These are phyloP conservation scores for Plasmopara viticola DNA, from an alignment of 352 stramenopile species.

Conservation along the genomic window DNA sequence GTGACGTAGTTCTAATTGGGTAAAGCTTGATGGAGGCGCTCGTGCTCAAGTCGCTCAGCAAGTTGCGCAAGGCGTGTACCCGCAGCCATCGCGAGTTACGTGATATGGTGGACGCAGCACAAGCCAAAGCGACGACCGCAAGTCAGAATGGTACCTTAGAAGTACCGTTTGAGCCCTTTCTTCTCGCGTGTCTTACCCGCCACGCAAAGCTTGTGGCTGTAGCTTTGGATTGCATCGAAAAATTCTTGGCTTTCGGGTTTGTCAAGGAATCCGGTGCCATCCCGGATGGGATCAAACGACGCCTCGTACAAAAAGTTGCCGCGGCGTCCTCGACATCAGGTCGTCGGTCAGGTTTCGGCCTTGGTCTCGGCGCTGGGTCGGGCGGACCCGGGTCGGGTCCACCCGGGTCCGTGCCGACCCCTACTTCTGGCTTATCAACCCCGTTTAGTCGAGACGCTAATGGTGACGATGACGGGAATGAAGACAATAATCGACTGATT, in stretches of 20 bases:
- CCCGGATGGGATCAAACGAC: slow-evolving; percentile 53
- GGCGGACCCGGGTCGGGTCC: neutral
- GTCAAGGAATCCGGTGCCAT: slow-evolving; percentile 57
- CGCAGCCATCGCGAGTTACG: slow-evolving; percentile 71
- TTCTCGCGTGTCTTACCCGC: slow-evolving; percentile 65
- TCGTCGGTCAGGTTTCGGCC: slow-evolving; percentile 15
- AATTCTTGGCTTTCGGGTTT: slow-evolving; percentile 87
- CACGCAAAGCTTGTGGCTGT: slow-evolving; percentile 72
- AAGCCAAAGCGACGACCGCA: slow-evolving; percentile 34
- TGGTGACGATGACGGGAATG: slow-evolving; percentile 15
- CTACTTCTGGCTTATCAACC: slow-evolving; percentile 10
- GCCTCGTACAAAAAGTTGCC: slow-evolving; percentile 51
- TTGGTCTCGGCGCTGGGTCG: slow-evolving; percentile 12
- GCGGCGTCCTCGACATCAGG: slow-evolving; percentile 13
- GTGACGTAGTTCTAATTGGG: slow-evolving; percentile 4
- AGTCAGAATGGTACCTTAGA: slow-evolving; percentile 28
- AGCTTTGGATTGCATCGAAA: slow-evolving; percentile 87
- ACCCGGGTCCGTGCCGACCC: slow-evolving; percentile 6
- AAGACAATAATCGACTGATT: slow-evolving; percentile 59
- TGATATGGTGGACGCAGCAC: slow-evolving; percentile 54
- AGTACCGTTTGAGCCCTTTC: slow-evolving; percentile 69
- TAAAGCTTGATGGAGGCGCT: slow-evolving; percentile 45
- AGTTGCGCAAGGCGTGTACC: slow-evolving; percentile 70
- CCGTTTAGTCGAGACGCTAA: slow-evolving; percentile 4
- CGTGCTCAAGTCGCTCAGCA: slow-evolving; percentile 64